Conservation (phyloP, 257 asterid species). For the Nicotiana noctiflora region DNA sequence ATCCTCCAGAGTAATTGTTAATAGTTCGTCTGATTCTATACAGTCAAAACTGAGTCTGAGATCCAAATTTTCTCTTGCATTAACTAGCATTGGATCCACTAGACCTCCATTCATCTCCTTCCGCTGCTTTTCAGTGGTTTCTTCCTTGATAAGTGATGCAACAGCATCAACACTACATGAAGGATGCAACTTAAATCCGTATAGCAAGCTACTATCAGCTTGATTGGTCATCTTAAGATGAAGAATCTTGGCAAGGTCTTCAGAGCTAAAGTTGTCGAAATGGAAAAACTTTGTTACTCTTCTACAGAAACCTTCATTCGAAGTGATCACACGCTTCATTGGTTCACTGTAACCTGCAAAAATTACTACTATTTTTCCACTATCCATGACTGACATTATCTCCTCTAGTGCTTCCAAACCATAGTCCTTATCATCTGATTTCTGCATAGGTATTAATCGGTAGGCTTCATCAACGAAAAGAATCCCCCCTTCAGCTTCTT, state of each 20-base stretch:
- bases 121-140: constrained; percentile 60
- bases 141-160: constrained; percentile 49
- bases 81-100: constrained; percentile 66
- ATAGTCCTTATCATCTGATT: constrained; percentile 66
- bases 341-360: constrained; percentile 98
- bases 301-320: constrained; percentile 90
- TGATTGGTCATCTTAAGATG: constrained; percentile 61
- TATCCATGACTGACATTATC: constrained; percentile 95
- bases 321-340: constrained; percentile 76
- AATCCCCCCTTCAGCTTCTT: constrained; percentile 94
- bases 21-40: constrained; percentile 52
- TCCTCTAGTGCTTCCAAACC: constrained; percentile 92
- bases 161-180: constrained; percentile 53
- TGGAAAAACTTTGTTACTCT: constrained; percentile 85
- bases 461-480: constrained; percentile 96
- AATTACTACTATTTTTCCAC: constrained; percentile 76
- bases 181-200: constrained; percentile 75
- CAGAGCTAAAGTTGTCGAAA: constrained; percentile 60
- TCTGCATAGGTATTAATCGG: constrained; percentile 77
- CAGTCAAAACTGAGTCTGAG: constrained; percentile 68
- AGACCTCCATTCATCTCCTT: constrained; percentile 93
- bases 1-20: constrained; percentile 66
- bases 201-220: constrained; percentile 38
- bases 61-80: constrained; percentile 78
- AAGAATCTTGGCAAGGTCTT: constrained; percentile 73